Percentiles rank a stretch among this genome's conserved stretches.
These are phyloP conservation scores for Tylopilus cervinicoccineus DNA, from an alignment of 768 basidiomycete genomes.

Conservation along the genomic window DNA sequence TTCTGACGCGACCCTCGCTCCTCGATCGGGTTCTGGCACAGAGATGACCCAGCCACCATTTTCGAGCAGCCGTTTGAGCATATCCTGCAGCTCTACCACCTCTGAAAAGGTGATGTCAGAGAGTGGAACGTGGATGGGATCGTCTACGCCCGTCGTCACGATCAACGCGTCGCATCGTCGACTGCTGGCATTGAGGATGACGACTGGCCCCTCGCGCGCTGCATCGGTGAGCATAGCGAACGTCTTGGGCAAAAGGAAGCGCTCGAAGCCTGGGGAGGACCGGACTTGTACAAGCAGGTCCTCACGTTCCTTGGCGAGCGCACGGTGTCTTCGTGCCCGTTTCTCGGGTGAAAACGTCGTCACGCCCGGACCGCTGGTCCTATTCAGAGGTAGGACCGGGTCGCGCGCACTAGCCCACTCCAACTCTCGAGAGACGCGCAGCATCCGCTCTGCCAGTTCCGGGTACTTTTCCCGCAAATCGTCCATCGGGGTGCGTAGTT, in stretches of 20 bases:
- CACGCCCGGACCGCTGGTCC: too few relatives aligned
- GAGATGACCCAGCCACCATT: background rate
- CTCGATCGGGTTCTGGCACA: too few relatives aligned
- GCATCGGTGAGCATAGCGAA: background rate
- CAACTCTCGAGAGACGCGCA: too few relatives aligned
- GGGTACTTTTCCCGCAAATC: background rate
- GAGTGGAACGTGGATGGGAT: too few relatives aligned
- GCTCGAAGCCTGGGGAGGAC: background rate
- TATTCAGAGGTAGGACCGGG: too few relatives aligned
- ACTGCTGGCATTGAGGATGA: background rate
- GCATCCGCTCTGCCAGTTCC: background rate
- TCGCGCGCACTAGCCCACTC: too few relatives aligned
- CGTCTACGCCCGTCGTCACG: too few relatives aligned
- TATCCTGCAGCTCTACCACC: too few relatives aligned
- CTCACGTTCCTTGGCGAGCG: background rate
- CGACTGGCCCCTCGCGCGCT: background rate
- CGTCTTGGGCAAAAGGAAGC: background rate
- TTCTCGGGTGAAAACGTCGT: background rate
- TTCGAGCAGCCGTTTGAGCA: too few relatives aligned
- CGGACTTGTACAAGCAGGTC: background rate
- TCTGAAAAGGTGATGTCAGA: too few relatives aligned
- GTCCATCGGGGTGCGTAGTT: background rate
- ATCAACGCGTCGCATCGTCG: background rate
- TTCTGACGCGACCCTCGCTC: too few relatives aligned
- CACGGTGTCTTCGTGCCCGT: too few relatives aligned